phyloP scores from a whole-genome alignment of 1,284 basidiomycete genomes.

The Lignosus rhinocerotis region DNA sequence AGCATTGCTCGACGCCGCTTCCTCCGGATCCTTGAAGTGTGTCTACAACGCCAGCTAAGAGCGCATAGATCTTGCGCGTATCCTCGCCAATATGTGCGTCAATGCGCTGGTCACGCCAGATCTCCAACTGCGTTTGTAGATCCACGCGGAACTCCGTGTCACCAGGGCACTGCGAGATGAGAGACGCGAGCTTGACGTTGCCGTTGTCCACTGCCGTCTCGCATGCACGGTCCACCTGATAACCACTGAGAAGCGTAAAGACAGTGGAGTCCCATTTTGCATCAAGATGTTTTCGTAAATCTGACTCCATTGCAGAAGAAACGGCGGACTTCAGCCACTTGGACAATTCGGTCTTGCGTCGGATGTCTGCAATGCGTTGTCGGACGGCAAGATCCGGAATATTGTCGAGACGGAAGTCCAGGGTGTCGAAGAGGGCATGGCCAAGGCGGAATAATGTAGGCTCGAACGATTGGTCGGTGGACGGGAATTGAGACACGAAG shows the following conservation, averaged over 20 bases:
- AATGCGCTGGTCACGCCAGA: conserved; percentile 82
- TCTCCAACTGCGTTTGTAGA: conserved; percentile 74
- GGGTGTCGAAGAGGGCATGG: conserved; percentile 87
- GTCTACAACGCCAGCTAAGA: conserved; percentile 82
- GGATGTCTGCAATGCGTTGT: conserved; percentile 61
- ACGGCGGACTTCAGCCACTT: conserved; percentile 85
- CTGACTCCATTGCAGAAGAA: conserved; percentile 71
- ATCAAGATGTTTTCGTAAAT: conserved; percentile 57
- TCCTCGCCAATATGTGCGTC: conserved; percentile 72
- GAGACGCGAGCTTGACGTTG: conserved; percentile 85
- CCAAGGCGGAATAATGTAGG: conserved; percentile 87
- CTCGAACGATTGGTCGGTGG: conserved; percentile 74
- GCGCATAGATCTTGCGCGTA: conserved; percentile 81
- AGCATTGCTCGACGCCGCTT: conserved; percentile 54
- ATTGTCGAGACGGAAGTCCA: conserved; percentile 64
- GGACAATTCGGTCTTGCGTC: conserved; percentile 82
- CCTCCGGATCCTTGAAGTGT: conserved; percentile 61
- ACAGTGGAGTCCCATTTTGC: conserved; percentile 52
- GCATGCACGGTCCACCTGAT: conserved; percentile 86
- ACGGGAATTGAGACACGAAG: conserved; percentile 73
- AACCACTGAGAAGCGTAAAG: conserved; percentile 84
- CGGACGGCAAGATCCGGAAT: conserved; percentile 59
- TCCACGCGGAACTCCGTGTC: conserved; percentile 79
- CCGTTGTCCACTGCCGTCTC: conserved; percentile 75
- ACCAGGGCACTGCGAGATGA: conserved; percentile 89